These are phyloP conservation scores for Amaranthus cruentus DNA, from an alignment of 148 eudicot species.

Conservation along the genomic window DNA sequence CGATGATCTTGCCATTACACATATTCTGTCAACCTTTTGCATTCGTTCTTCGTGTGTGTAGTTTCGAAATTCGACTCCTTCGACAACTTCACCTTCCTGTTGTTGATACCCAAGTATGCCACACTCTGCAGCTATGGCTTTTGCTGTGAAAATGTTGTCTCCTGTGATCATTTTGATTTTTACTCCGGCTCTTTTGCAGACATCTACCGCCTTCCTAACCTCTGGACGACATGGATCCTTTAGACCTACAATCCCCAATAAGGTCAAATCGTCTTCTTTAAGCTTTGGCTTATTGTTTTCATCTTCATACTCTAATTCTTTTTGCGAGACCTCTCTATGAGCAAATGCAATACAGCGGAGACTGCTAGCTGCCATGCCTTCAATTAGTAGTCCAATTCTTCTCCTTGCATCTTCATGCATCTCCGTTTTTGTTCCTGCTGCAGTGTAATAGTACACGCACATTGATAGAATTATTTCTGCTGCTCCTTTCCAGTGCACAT, in stretches of 20 bases:
- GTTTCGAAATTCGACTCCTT: slow-evolving; percentile 63
- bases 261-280: slow-evolving; percentile 45
- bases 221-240: slow-evolving; percentile 88
- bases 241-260: slow-evolving; percentile 74
- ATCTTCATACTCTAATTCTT: slow-evolving; percentile 22
- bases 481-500: slow-evolving; percentile 89
- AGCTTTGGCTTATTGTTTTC: slow-evolving; percentile 31
- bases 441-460: slow-evolving; percentile 49
- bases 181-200: slow-evolving; percentile 67
- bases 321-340: slow-evolving; percentile 33
- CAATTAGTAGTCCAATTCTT: slow-evolving; percentile 47
- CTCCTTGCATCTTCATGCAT: slow-evolving; percentile 45
- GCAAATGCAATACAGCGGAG: slow-evolving; percentile 91
- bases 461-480: slow-evolving; percentile 65
- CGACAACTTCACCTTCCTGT: slow-evolving; percentile 50
- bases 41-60: slow-evolving; percentile 59
- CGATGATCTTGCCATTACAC: slow-evolving; percentile 85
- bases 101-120: slow-evolving; percentile 50
- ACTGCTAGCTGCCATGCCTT: slow-evolving; percentile 86
- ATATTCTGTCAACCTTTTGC: slow-evolving; percentile 44
- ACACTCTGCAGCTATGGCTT: slow-evolving; percentile 84
- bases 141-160: slow-evolving; percentile 79
- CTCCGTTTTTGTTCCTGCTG: slow-evolving; percentile 27
- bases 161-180: slow-evolving; percentile 82
- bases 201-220: slow-evolving; percentile 50